These are phyloP conservation scores for Vaccinium darrowii DNA, from an alignment of 148 eudicot genomes.

Conservation along the genomic window DNA sequence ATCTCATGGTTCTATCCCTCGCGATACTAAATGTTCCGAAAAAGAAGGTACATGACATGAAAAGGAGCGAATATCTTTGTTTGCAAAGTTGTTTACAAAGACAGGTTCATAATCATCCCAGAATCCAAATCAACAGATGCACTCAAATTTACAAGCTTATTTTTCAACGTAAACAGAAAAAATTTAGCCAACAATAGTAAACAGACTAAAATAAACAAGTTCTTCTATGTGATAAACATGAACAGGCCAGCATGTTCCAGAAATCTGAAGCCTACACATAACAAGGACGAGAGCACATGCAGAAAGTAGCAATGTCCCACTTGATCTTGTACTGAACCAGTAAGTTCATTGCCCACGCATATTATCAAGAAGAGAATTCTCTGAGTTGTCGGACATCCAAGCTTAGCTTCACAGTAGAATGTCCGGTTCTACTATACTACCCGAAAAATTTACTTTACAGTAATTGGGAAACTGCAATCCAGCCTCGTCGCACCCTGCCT, in stretches of 20 bases:
- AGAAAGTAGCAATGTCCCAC: slow-evolving; percentile 1
- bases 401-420: slow-evolving; percentile 35
- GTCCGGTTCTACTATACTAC: slow-evolving; percentile 64
- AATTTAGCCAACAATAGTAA: background rate
- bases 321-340: background rate
- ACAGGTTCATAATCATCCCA: background rate
- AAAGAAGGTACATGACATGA: background rate
- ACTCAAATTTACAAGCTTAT: background rate
- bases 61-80: background rate
- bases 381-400: background rate
- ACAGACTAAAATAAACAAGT: background rate
- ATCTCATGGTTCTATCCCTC: background rate
- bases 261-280: slow-evolving; percentile 4
- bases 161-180: background rate
- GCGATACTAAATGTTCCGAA: background rate
- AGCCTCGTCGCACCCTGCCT: slow-evolving; percentile 64
- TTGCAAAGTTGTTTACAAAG: background rate
- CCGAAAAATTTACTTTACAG: slow-evolving; percentile 76
- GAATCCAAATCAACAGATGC: background rate
- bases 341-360: background rate
- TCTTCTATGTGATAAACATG: background rate
- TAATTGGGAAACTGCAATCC: slow-evolving; percentile 60
- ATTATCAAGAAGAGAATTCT: background rate
- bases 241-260: slow-evolving; percentile 1
- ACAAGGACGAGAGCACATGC: background rate